Base-by-base conservation (phyloP, 305 asterid species). In the Plantago coronopus region DNA sequence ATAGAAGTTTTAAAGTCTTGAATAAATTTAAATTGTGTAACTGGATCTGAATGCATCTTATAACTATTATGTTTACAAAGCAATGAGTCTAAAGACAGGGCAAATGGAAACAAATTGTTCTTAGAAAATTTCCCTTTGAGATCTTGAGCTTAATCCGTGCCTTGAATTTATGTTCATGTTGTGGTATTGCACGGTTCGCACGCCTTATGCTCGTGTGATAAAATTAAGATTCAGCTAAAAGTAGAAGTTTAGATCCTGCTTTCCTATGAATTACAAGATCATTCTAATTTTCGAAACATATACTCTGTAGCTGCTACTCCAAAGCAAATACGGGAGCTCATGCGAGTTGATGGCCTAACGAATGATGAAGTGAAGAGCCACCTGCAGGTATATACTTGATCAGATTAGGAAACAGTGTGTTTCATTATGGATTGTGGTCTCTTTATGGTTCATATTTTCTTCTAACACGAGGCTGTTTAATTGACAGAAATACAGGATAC, bases 311-410 rank as follows among this genome's bases (percentile, higher is more conserved):
- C 46, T 14, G 85, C 85, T 0, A 79, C 85, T 5, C 85, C 85
- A 0, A 79, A 72, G 70, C 76, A 70, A 37, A 76, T 79, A 7
- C 72, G 79, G 68, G 85, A 79, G 23, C 56, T 50, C 16, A 76
- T 79, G 85, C 58, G 72, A 27, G 77, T 79, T 12, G 80, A 79
- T 22, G 85, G 82, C 54, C 76, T 79, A 23, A 79, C 78, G 18
- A 79, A 79, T 53, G 82, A 79, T 67, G 80, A 79, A 72, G 85
- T 79, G 37, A 79, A 79, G 48, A 76, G 82, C 51, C 85, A 79
- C 72, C 67, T 79, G 58, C 85, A 79, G 80, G 85, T 79, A 54
- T 12, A 5, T 16, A 38, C 25, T 48, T 27, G 0, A 37, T 27
- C 38, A 10, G 7, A 43, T 54, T 37, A 23, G 17, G 17, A 18